Evolutionary conservation across 202 grass and related monocot genomes (phyloP), one percentile per base, ranked within the genome.

Genomic region (Zoysia matrella): DNA sequence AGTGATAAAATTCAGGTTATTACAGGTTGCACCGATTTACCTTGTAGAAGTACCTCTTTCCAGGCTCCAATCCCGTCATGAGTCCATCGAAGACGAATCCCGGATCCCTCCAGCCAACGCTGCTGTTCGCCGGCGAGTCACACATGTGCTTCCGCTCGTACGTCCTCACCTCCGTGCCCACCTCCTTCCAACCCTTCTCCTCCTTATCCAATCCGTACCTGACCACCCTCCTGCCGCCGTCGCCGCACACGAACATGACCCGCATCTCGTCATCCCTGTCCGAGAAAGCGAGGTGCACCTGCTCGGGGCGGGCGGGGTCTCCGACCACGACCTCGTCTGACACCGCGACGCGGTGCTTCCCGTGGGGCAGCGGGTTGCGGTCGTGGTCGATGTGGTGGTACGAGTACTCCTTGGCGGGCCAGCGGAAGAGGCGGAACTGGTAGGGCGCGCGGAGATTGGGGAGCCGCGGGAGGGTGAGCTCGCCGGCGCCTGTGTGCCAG

Each of bases 121-220:
- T 90, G 67, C 70, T 54, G 75, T 98, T 98, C 47, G 89, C 95
- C 67, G 89, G 90, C 55, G 8, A 54, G 51, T 95, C 88, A 48
- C 95, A 98, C 92, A 98, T 98, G 69, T 98, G 86, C 69, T 72
- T 90, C 88, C 80, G 84, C 84, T 95, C 95, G 6, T 98, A 98
- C 67, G 80, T 92, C 61, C 60, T 93, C 87, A 90, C 92, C 67
- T 86, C 89, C 67, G 92, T 93, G 10, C 3, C 71, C 58, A 80
- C 77, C 79, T 82, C 88, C 80, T 14, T 70, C 75, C 92, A 86
- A 0, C 1, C 52, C 78, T 61, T 75, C 76, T 80, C 81, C 18
- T 63, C 69, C 41, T 58, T 18, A 6, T 60, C 77, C 67, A 87
- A 10, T 30, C 90, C 92, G 1, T 93, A 98, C 75, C 92, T 91